Base-by-base conservation (phyloP, 352 stramenopile genomes). In the Globisporangium spinosum region DNA sequence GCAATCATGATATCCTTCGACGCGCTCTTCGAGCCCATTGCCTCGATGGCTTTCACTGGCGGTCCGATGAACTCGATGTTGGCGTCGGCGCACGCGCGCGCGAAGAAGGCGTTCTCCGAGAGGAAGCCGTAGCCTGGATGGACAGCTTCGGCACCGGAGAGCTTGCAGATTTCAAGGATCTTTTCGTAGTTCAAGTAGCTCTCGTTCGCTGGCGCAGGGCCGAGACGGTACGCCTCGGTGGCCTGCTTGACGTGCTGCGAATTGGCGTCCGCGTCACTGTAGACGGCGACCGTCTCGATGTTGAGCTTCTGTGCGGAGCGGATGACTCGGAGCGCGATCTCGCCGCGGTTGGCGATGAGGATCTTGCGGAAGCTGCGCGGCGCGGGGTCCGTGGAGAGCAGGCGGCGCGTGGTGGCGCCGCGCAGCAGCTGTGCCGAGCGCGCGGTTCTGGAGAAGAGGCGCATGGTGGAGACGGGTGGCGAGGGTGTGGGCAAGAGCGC, bases 61-160 rank as follows among this genome's bases (percentile, higher is more conserved):
- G 94, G 94, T 2, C 94, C 94, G 35, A 98, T 96, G 67, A 98
- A 98, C 71, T 91, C 86, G 32, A 98, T 75, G 34, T 80, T 82
- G 4, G 84, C 82, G 15, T 92, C 82, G 5, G 77, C 71, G 34
- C 85, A 96, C 6, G 82, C 80, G 29, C 81, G 68, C 13, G 79
- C 76, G 62, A 98, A 98, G 20, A 68, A 73, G 20, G 87, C 78
- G 65, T 97, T 98, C 74, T 98, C 91, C 29, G 86, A 96, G 38
- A 98, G 59, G 65, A 98, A 98, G 45, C 91, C 91, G 70, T 98
- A 98, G 55, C 91, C 91, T 0, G 91, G 91, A 74, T 98, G 91
- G 34, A 98, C 83, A 32, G 91, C 91, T 65, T 92, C 69, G n/a
- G 79, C 84, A 49, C 85, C 80, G 3, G 85, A 82, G 60, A 77